These are phyloP conservation scores for Leucosporidium yakuticum DNA, from an alignment of 768 basidiomycete genomes.

Conservation along the genomic window DNA sequence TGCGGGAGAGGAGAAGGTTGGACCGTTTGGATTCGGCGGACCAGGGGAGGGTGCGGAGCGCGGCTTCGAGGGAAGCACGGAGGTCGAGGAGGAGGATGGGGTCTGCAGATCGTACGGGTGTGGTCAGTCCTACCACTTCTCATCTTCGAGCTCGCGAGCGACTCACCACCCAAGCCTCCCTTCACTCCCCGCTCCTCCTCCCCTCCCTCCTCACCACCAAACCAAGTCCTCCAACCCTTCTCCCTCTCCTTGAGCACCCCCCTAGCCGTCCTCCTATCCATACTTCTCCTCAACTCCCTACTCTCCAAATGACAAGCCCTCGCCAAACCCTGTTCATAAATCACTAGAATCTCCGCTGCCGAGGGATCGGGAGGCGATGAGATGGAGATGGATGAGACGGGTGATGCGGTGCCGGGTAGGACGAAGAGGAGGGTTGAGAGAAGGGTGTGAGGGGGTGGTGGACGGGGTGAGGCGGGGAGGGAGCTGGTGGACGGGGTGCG, in stretches of 20 bases:
- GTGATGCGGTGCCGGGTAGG: constrained; percentile 72
- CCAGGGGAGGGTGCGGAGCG: constrained; percentile 16
- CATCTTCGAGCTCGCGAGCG: no score
- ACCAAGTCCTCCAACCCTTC: constrained; percentile 70
- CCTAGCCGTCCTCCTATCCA: constrained; percentile 65
- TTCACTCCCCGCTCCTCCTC: no score
- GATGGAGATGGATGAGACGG: constrained; percentile 56
- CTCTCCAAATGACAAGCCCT: constrained; percentile 81
- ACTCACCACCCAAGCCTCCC: no score
- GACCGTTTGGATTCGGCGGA: neutral
- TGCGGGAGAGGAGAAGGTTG: no score
- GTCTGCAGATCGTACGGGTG: no score
- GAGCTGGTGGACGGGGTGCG: constrained; percentile 42
- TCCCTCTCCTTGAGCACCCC: constrained; percentile 59
- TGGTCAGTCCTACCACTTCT: no score
- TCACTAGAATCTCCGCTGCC: constrained; percentile 63
- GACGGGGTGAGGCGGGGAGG: no score
- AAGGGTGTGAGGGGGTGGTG: no score
- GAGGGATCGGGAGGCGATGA: constrained; percentile 43
- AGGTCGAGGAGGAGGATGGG: constrained; percentile 24
- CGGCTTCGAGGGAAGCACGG: constrained; percentile 4
- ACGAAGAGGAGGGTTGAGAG: constrained; percentile 54
- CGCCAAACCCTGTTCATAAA: constrained; percentile 69
- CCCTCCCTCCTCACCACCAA: constrained; percentile 18
- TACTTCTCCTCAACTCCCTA: constrained; percentile 77